Base-by-base conservation (phyloP, 1,139 yeast species). In the Saccharomyces hybrid region DNA sequence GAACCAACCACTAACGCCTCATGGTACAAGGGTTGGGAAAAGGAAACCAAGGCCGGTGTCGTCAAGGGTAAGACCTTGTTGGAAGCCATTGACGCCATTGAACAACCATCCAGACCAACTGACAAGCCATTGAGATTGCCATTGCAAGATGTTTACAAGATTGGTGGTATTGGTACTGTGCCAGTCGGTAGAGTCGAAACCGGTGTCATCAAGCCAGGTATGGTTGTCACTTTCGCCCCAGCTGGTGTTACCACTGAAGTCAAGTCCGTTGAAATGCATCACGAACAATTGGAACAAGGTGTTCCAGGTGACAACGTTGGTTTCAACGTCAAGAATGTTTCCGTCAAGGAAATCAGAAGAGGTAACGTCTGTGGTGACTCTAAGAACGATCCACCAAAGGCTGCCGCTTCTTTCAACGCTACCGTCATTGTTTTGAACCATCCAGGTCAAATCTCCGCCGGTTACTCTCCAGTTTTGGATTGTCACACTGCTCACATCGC, bases 361-460 rank as follows among this genome's bases (percentile, higher is more conserved):
- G 95, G 95, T 82, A 86, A 87, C 88, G 95, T 86, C 71, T 81
- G 88, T 79, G 95, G 95, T 85, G 95, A 87, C 87, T 81, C 93
- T 78, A 87, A 87, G 88, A 84, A 20, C 20, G 20, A 20, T 20
- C 20, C 20, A 20, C 20, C 20, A 20, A 20, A 20, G 20, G 20
- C 20, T 20, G 20, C 20, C 20, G 20, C 20, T 20, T 20, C 20
- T 20, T 20, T 20, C 20, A 20, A 20, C 20, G 20, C 20, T 20
- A 20, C 20, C 20, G 20, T 20, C 20, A 20, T 20, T 20, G 20
- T 20, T 20, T 20, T 20, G 20, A 20, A 20, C 20, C 20, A 20
- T 20, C 20, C 20, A 20, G 20, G 20, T 20, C 20, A 20, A 20
- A 20, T 20, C 20, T 20, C 20, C 20, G 20, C 20, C 20, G 20